Evolutionary conservation across 2,329 filamentous ascomycete species (phyloP).

Genomic region (Paracoccidioides brasiliensis): DNA sequence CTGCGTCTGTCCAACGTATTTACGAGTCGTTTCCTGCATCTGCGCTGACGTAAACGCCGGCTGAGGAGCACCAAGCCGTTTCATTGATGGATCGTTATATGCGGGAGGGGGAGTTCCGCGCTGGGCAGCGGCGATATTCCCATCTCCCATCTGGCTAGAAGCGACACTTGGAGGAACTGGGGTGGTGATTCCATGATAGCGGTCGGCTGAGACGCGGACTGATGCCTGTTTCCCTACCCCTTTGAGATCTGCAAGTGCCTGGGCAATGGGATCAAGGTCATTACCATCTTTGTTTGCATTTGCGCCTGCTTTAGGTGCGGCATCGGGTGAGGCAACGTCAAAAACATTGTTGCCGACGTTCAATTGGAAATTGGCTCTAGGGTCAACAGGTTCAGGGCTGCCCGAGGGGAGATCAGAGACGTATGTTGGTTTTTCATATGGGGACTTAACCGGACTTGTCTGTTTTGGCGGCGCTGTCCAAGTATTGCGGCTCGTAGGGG

Average conservation of each 20-base stretch:
- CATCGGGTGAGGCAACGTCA: conserved; percentile 68
- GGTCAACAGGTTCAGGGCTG: conserved; percentile 75
- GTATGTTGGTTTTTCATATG: conserved; percentile 16
- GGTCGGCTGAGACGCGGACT: conserved; percentile 81
- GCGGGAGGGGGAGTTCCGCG: conserved; percentile 74
- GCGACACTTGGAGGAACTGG: conserved; percentile 46
- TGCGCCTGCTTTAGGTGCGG: conserved; percentile 29
- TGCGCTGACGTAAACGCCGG: conserved; percentile 85
- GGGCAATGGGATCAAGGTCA: conserved; percentile 75
- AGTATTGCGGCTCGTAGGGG: conserved; percentile 37
- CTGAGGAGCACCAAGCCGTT: conserved; percentile 73
- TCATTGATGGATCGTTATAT: conserved; percentile 61
- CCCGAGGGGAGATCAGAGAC: conserved; percentile 22
- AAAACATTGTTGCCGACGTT: conserved; percentile 96
- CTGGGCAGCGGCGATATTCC: conserved; percentile 36
- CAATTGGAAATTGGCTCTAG: conserved; percentile 79
- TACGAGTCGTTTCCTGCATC: conserved; percentile 90
- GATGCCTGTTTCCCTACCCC: conserved; percentile 70
- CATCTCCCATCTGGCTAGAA: conserved; percentile 17
- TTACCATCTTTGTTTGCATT: conserved; percentile 37
- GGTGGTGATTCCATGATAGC: conserved; percentile 84
- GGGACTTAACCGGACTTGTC: conserved; percentile 33
- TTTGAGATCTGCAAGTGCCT: conserved; percentile 85
- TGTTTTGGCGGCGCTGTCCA: conserved; percentile 36
- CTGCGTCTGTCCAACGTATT: conserved; percentile 70